These are phyloP conservation scores for Waltergamsia citrina DNA, from an alignment of 2,329 filamentous ascomycete species.

Conservation along the genomic window DNA sequence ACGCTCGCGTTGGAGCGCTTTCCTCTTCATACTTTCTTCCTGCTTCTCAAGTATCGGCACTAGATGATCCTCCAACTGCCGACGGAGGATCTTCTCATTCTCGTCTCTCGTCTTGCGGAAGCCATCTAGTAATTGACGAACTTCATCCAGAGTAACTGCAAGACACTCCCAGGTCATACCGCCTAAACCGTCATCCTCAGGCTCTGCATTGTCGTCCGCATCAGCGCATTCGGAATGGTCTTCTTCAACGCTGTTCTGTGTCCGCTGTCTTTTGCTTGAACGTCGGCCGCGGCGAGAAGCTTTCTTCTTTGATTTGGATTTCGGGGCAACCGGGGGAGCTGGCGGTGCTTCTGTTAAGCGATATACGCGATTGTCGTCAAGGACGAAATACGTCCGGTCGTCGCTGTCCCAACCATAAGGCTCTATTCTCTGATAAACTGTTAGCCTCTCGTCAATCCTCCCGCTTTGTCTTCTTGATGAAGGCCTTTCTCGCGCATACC, in stretches of 20 bases:
- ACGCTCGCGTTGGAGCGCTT: constrained; percentile 59
- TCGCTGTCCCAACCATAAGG: constrained; percentile 82
- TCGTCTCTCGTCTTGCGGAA: constrained; percentile 70
- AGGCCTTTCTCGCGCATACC: no score
- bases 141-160: constrained; percentile 71
- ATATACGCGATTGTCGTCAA: constrained; percentile 92
- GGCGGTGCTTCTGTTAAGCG: constrained; percentile 68
- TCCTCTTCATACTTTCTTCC: constrained; percentile 62
- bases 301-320: constrained; percentile 58
- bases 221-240: constrained; percentile 18
- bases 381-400: constrained; percentile 78
- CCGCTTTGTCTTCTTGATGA: no score
- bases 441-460: constrained; percentile 13
- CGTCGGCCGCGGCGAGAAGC: constrained; percentile 40
- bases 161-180: constrained; percentile 86
- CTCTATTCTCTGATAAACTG: constrained; percentile 53
- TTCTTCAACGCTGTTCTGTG: neutral
- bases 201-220: constrained; percentile 11
- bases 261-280: constrained; percentile 56
- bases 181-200: constrained; percentile 55
- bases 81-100: constrained; percentile 73
- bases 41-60: constrained; percentile 77
- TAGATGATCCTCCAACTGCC: constrained; percentile 66
- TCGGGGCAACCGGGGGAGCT: constrained; percentile 50
- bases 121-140: constrained; percentile 58